Base-by-base conservation (phyloP, 2,329 filamentous ascomycete species). In the Fusarium napiforme region DNA sequence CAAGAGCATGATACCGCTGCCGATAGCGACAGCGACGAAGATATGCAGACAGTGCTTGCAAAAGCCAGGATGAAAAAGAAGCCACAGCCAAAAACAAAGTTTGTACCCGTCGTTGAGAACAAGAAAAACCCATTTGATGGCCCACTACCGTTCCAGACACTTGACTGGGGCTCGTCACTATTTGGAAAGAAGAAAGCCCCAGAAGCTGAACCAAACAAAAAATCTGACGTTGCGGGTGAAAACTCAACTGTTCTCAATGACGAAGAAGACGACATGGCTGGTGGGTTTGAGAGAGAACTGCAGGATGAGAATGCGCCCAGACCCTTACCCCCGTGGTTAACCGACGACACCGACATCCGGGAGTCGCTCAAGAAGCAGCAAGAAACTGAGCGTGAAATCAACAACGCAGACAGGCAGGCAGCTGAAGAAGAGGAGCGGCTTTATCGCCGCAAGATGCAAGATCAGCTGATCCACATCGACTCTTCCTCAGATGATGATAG, bases 111-210 rank as follows among this genome's bases (percentile, higher is more conserved):
- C 7, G 78, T 82, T n/a, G 80, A 87, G 15, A 90, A 89, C 56
- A 85, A 87, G 40, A 89, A 88, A 73, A 90, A 90, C 75, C 86
- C 89, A 0, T 90, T 97, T 78, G 89, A 90, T 73, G 96, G 96
- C 0, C 94, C 95, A 0, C 82, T 99, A 9, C 96, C 96, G 0
- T 99, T 99, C 78, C 95, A 97, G 75, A 96, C 94, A 78, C 86
- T 97, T 4, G 90, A 93, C 49, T 91, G 88, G 86, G 91, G 89
- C 58, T 91, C 89, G 5, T 88, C 86, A 3, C 84, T 91, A 4
- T 91, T 90, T 67, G 82, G 82, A 9, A 86, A 85, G 71, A 85
- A 84, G 62, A 68, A 74, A 11, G 60, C 65, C 2, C 73, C 79
- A 15, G 77, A 77, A 49, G 18, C 30, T n/a, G 59, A 32, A 8